Conservation (phyloP, 176 grass and related monocot species). For the Oryza coarctata region DNA sequence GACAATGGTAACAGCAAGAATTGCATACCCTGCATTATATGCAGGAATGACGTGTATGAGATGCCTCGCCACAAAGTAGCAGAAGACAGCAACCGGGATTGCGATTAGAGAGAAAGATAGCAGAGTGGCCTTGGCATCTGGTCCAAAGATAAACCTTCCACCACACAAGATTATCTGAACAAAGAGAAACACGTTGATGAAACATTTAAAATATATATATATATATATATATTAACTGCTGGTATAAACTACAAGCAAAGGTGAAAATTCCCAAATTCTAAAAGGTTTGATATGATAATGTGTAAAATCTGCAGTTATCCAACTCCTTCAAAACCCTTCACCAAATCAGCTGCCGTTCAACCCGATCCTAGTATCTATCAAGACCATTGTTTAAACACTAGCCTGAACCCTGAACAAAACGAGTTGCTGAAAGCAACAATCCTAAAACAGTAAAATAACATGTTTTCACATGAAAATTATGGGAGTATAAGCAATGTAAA, state of each 20-base stretch:
- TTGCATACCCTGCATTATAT: slow-evolving; percentile 83
- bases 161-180: slow-evolving; percentile 82
- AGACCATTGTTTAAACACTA: not conserved
- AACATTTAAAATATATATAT: slow-evolving; percentile 30
- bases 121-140: slow-evolving; percentile 83
- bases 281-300: not conserved
- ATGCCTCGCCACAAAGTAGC: slow-evolving; percentile 80
- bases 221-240: slow-evolving; percentile 15
- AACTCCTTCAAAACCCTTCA: slow-evolving; percentile 9
- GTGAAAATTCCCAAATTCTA: not conserved
- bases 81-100: slow-evolving; percentile 74
- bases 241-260: not conserved
- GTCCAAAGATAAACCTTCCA: slow-evolving; percentile 97
- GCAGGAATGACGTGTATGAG: slow-evolving; percentile 88
- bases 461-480: not conserved
- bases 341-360: not conserved
- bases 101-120: slow-evolving; percentile 66
- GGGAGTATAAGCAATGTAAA: not conserved
- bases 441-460: not conserved
- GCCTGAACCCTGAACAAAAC: not conserved
- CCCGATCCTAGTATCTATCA: not conserved
- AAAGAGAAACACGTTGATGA: slow-evolving; percentile 32
- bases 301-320: not conserved
- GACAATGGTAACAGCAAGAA: slow-evolving; percentile 62
- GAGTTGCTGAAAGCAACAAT: not conserved